Evolutionary conservation across 257 asterid genomes (phyloP).

Genomic region (Fraxinus quadrangulata): DNA sequence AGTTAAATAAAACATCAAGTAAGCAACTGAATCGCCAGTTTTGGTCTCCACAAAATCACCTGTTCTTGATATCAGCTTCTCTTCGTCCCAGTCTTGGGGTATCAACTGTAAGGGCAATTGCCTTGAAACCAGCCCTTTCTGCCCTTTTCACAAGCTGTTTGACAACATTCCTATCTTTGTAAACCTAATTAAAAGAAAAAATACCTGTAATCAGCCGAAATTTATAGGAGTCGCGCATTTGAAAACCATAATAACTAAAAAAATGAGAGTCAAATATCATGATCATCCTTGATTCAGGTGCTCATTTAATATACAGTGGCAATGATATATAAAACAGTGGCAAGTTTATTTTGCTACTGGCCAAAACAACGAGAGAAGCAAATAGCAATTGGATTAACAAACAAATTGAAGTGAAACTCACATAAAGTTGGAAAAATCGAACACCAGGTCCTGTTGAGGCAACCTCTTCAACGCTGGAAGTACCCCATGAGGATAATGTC

Average conservation of each 20-base stretch:
- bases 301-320: constrained; percentile 6
- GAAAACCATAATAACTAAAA: background rate
- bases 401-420: constrained; percentile 39
- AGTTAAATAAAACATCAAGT: constrained; percentile 14
- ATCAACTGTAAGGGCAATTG: constrained; percentile 80
- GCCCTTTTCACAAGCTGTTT: constrained; percentile 72
- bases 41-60: constrained; percentile 35
- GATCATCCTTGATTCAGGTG: background rate
- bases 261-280: background rate
- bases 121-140: constrained; percentile 80
- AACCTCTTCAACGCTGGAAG: constrained; percentile 80
- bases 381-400: background rate
- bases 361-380: constrained; percentile 5
- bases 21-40: background rate
- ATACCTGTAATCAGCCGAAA: constrained; percentile 15
- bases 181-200: constrained; percentile 44
- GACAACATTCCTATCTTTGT: constrained; percentile 63
- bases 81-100: constrained; percentile 84
- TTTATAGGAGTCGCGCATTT: background rate
- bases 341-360: background rate
- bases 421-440: constrained; percentile 85
- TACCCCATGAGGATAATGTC: constrained; percentile 78
- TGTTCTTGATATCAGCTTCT: constrained; percentile 90
- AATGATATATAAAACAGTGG: background rate
- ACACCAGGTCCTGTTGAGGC: constrained; percentile 79